Evolutionary conservation across 2,329 filamentous ascomycete genomes (phyloP), one percentile per base, ranked within the genome.

Genomic region (Aspergillus sergii): DNA sequence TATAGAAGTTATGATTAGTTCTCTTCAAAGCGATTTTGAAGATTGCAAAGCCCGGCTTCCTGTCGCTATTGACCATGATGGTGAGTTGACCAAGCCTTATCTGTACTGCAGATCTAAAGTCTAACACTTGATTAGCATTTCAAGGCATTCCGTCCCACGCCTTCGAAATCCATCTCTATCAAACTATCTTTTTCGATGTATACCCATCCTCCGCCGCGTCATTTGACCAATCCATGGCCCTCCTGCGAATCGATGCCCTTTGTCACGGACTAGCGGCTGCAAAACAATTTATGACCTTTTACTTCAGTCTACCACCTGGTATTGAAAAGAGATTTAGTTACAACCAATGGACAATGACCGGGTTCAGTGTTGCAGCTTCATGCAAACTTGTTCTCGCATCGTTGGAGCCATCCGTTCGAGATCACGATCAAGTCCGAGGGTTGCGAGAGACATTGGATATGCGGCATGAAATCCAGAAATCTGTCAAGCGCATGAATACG

Each of bases 1-100:
- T 36, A 36, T 36, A 54, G 51, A 54, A 54, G 51, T 54, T 54
- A 54, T 54, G 51, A 54, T 54, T 54, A 36, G 30, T 54, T 54
- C 51, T 54, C 51, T 54, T 54, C 51, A 36, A 36, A 54, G 51
- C 51, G 51, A 54, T 54, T 54, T 54, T 54, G 51, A 54, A 54
- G 51, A 28, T 54, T 54, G 51, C 51, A 54, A 54, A 54, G 28
- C 51, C 51, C 51, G 51, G 51, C 51, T 54, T 36, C 51, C 51
- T 54, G 51, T 54, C 51, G 30, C 51, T 54, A 36, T 54, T 28
- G 51, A 34, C 28, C 51, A 36, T 54, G 30, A 54, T 54, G 30
- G 51, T 36, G 30, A 45, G 43, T 45, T 45, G 43, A 45, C 43
- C 43, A 45, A 45, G 43, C 43, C 43, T 45, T 45, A 45, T 45